These are phyloP conservation scores for Lactarius trivialis DNA, from an alignment of 768 basidiomycete species.

Conservation along the genomic window DNA sequence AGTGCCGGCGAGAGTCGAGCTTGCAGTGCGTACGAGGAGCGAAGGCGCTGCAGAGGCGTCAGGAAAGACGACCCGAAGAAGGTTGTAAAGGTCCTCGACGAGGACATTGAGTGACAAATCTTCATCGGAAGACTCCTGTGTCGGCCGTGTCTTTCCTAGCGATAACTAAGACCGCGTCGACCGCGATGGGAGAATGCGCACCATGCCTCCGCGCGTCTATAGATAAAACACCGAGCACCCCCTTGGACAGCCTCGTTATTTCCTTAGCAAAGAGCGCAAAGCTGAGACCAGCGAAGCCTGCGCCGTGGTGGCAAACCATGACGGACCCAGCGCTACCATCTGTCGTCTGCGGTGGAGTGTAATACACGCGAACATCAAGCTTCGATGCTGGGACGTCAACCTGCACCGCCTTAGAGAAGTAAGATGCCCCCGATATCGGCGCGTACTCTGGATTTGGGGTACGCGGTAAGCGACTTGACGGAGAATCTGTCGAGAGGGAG, in stretches of 20 bases:
- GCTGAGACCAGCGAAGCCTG: constrained; percentile 82
- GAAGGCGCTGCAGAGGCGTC: constrained; percentile 57
- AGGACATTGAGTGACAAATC: constrained; percentile 72
- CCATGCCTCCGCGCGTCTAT: constrained; percentile 87
- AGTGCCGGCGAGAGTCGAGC: background rate
- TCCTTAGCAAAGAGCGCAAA: constrained; percentile 91
- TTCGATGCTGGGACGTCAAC: constrained; percentile 56
- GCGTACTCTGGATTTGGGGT: constrained; percentile 55
- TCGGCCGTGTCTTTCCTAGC: constrained; percentile 59
- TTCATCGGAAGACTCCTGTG: constrained; percentile 35
- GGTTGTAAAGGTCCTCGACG: constrained; percentile 62
- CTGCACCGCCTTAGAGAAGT: constrained; percentile 75
- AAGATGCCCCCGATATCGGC: constrained; percentile 72
- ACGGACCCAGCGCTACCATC: constrained; percentile 49
- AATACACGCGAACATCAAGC: constrained; percentile 75
- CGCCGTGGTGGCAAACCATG: constrained; percentile 92
- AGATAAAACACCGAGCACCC: constrained; percentile 75
- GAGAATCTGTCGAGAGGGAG: constrained; percentile 53
- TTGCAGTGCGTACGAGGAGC: constrained; percentile 52
- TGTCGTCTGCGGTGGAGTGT: constrained; percentile 57
- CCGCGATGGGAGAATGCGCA: constrained; percentile 32
- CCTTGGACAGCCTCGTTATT: constrained; percentile 49
- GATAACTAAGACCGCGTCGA: constrained; percentile 11
- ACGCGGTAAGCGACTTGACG: constrained; percentile 42
- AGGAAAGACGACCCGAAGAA: constrained; percentile 66